phyloP scores from a whole-genome alignment of 148 eudicot species.

The Silene uniflora region DNA sequence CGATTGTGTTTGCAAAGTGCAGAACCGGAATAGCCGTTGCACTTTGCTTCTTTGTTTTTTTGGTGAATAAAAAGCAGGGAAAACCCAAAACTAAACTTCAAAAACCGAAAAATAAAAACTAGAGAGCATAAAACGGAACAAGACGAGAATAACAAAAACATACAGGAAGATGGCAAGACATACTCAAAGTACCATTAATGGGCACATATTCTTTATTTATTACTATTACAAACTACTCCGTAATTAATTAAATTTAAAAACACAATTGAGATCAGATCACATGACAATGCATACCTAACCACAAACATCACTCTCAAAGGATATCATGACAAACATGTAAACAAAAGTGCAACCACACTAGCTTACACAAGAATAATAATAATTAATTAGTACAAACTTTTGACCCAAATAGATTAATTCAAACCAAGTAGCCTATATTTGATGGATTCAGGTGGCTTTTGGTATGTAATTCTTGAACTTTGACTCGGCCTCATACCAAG shows the following conservation, averaged over 20 bases:
- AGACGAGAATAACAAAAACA: background rate
- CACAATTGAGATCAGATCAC: background rate
- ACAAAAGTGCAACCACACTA: background rate
- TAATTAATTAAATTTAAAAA: background rate
- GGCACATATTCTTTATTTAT: background rate
- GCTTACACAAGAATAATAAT: background rate
- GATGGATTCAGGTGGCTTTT: constrained; percentile 12
- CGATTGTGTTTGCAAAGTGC: too few relatives aligned
- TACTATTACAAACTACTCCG: too few relatives aligned
- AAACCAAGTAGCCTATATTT: background rate
- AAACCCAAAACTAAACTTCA: too few relatives aligned
- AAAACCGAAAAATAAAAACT: too few relatives aligned
- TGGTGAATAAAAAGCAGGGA: too few relatives aligned
- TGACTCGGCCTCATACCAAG: constrained; percentile 27
- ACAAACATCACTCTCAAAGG: background rate
- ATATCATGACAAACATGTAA: background rate
- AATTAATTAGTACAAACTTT: background rate
- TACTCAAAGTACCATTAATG: background rate
- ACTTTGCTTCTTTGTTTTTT: too few relatives aligned
- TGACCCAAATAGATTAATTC: background rate
- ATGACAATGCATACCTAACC: background rate
- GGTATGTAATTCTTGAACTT: constrained; percentile 25
- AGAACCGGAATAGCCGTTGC: too few relatives aligned
- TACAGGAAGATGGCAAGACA: background rate
- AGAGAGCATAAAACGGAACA: too few relatives aligned